Percentiles rank a stretch among this genome's conserved stretches.
Evolutionary conservation across 768 basidiomycete species (phyloP).

Genomic region (Russula sp.): DNA sequence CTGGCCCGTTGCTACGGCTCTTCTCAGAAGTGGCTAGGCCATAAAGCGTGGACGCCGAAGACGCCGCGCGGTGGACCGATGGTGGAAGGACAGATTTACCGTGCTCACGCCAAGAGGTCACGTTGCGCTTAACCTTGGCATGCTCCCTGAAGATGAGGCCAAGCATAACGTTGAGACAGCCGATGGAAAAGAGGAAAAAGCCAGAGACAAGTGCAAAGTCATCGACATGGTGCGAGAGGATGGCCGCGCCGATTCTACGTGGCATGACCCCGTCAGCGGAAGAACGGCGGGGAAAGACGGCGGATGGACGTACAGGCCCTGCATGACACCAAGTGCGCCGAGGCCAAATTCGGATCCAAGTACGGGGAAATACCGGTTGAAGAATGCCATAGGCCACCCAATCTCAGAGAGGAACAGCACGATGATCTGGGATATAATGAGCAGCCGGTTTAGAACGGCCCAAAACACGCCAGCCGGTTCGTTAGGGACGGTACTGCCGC

Average conservation of each 20-base stretch:
- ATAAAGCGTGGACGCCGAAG: constrained; percentile 19
- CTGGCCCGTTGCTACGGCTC: neutral
- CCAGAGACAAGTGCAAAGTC: constrained; percentile 86
- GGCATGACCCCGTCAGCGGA: neutral
- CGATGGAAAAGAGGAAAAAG: constrained; percentile 87
- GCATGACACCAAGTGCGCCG: constrained; percentile 81
- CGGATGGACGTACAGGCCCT: constrained; percentile 59
- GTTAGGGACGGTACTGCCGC: constrained; percentile 78
- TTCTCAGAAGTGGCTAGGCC: constrained; percentile 10
- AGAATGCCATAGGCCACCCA: constrained; percentile 73
- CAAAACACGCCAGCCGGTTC: constrained; percentile 89
- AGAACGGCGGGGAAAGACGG: neutral
- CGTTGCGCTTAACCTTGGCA: constrained; percentile 55
- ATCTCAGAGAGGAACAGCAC: constrained; percentile 79
- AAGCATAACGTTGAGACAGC: constrained; percentile 80
- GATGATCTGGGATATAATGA: constrained; percentile 80
- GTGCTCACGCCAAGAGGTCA: constrained; percentile 53
- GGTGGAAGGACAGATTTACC: constrained; percentile 21
- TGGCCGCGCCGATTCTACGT: constrained; percentile 42
- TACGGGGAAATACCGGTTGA: constrained; percentile 80
- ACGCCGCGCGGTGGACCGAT: constrained; percentile 18
- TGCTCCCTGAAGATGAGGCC: constrained; percentile 66
- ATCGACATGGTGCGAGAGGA: constrained; percentile 61
- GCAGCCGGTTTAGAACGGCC: constrained; percentile 80
- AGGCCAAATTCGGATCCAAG: constrained; percentile 80